Conservation (phyloP, 805 yeast genomes). For the Metschnikowia sp. region DNA sequence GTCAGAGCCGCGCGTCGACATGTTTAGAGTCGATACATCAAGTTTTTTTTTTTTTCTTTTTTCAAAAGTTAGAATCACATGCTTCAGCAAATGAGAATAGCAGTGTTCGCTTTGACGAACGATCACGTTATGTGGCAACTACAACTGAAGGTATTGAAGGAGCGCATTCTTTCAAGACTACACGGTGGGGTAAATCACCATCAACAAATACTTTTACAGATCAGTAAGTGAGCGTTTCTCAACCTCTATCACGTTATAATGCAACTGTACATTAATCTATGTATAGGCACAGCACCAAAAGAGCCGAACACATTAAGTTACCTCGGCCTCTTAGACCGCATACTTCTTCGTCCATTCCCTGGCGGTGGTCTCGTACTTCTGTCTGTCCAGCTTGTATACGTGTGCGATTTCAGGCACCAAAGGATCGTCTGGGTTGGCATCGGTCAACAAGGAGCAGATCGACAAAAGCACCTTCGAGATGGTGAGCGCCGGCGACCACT, state of each 20-base stretch:
- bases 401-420: slow-evolving; percentile 98
- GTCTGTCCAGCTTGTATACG: slow-evolving; percentile 88
- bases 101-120: too few relatives aligned
- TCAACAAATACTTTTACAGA: too few relatives aligned
- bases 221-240: too few relatives aligned
- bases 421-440: slow-evolving; percentile 99
- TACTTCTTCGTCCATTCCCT: slow-evolving; percentile 98
- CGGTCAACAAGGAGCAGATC: slow-evolving; percentile 92
- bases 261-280: slow-evolving; percentile 19
- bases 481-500: slow-evolving; percentile 98
- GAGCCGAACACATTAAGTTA: not conserved
- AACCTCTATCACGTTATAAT: slow-evolving; percentile 1
- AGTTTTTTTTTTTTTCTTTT: too few relatives aligned
- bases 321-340: slow-evolving; percentile 58
- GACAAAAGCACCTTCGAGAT: slow-evolving; percentile 92
- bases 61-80: too few relatives aligned
- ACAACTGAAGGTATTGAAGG: too few relatives aligned
- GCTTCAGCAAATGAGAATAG: too few relatives aligned
- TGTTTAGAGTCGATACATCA: too few relatives aligned
- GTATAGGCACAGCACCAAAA: slow-evolving; percentile 5
- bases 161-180: too few relatives aligned
- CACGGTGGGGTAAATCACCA: too few relatives aligned
- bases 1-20: too few relatives aligned
- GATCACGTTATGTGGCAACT: too few relatives aligned
- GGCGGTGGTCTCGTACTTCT: slow-evolving; percentile 94